A percentile compares a stretch with the other conserved stretches of the same genome.
phyloP scores from a whole-genome alignment of 1,284 basidiomycete genomes.

The Athelia psychrophila region DNA sequence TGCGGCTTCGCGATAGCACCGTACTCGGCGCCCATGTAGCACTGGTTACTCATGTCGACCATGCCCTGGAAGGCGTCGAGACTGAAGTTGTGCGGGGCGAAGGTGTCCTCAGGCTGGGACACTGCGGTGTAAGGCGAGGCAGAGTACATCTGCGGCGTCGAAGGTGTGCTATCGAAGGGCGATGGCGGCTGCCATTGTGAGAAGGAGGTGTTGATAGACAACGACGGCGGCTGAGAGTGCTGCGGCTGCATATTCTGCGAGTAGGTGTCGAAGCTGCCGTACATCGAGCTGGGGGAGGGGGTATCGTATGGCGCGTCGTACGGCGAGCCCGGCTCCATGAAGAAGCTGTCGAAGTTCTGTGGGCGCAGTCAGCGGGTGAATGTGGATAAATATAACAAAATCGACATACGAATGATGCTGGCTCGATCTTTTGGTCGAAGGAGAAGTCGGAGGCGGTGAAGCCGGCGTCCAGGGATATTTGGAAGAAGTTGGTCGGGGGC shows the following conservation, averaged over 20 bases:
- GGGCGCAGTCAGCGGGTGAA: background rate
- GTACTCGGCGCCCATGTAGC: background rate
- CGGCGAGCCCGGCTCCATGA: background rate
- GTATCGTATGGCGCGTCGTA: background rate
- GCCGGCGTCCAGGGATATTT: constrained; percentile 22
- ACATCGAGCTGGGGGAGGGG: background rate
- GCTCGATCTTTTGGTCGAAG: constrained; percentile 29
- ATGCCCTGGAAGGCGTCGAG: background rate
- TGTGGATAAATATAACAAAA: background rate
- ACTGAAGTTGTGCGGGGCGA: background rate
- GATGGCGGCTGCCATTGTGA: background rate
- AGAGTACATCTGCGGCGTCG: background rate
- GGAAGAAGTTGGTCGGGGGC: constrained; percentile 22
- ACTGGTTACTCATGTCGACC: background rate
- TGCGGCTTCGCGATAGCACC: constrained; percentile 10
- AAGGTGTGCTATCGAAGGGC: background rate
- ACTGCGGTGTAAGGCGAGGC: background rate
- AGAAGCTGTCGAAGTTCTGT: constrained; percentile 1
- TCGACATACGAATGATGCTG: constrained; percentile 38
- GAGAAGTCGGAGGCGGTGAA: constrained; percentile 23
- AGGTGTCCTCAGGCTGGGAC: background rate
- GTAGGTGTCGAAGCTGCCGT: background rate
- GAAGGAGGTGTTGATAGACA: constrained; percentile 1
- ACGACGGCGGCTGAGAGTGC: background rate
- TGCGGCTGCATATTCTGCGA: background rate